Evolutionary conservation across 805 yeast genomes (phyloP).

Genomic region (Kodamaea fukazawae): DNA sequence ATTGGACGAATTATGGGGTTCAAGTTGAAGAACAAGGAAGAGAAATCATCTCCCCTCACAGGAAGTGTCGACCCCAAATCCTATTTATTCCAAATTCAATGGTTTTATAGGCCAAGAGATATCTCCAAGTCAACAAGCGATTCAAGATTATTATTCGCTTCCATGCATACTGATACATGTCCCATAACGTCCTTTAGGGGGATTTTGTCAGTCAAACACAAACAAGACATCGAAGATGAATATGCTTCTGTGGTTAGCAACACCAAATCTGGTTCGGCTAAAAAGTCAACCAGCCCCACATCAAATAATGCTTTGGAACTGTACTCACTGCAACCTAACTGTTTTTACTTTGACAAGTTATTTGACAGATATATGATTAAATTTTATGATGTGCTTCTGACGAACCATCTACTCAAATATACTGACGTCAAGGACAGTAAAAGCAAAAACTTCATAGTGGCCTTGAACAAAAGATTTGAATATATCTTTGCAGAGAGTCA

Average conservation of each 20-base stretch:
- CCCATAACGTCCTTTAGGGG: constrained; percentile 78
- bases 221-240: constrained; percentile 57
- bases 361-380: constrained; percentile 84
- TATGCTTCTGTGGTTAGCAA: constrained; percentile 8
- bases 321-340: constrained; percentile 58
- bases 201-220: constrained; percentile 64
- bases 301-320: constrained; percentile 37
- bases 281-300: constrained; percentile 6
- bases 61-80: constrained; percentile 41
- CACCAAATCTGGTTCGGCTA: background rate
- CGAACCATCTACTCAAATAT: constrained; percentile 45
- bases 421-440: constrained; percentile 40
- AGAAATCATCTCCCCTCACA: background rate
- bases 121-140: constrained; percentile 66
- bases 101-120: constrained; percentile 90
- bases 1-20: constrained; percentile 83
- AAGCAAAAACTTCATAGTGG: constrained; percentile 58
- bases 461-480: constrained; percentile 64
- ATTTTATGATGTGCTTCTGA: constrained; percentile 73
- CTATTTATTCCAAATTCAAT: constrained; percentile 69
- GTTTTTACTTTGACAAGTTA: constrained; percentile 80
- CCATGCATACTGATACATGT: constrained; percentile 82
- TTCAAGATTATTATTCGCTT: constrained; percentile 74
- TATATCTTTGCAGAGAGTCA: constrained; percentile 74
- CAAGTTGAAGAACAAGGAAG: constrained; percentile 11